These are phyloP conservation scores for Chlorella sp. DNA, from an alignment of 139 green algal species.

Conservation along the genomic window DNA sequence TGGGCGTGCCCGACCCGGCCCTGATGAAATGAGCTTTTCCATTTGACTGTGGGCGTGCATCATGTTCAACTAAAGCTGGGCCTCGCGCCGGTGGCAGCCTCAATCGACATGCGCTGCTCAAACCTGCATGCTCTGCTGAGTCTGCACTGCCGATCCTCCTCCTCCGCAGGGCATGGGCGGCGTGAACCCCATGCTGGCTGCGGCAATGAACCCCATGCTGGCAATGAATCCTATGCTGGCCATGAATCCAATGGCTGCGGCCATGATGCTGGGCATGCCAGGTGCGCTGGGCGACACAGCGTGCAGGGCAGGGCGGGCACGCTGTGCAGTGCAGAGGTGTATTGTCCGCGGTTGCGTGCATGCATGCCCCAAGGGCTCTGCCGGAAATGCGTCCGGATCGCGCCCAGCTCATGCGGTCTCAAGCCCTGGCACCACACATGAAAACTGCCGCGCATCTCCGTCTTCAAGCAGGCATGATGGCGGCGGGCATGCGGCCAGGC, in stretches of 20 bases:
- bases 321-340: background rate
- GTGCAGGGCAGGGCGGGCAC: background rate
- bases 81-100: no score
- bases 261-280: slow-evolving; percentile 36
- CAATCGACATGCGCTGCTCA: no score
- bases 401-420: no score
- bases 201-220: background rate
- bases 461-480: slow-evolving; percentile 20
- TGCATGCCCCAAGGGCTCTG: no score
- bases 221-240: slow-evolving; percentile 5
- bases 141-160: background rate
- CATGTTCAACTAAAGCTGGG: no score
- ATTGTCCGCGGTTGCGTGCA: background rate
- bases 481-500: slow-evolving; percentile 6
- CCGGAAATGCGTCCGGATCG: no score
- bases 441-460: background rate
- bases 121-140: no score
- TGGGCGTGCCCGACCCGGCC: no score
- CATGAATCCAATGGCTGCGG: slow-evolving; percentile 29
- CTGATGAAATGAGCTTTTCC: no score
- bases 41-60: no score
- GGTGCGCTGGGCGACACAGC: background rate
- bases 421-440: background rate
- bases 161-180: background rate
- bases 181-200: slow-evolving; percentile 1